A percentile compares a stretch with the other conserved stretches of the same genome.
Conservation (phyloP, 768 basidiomycete species). For the Rhizopogon sp. region DNA sequence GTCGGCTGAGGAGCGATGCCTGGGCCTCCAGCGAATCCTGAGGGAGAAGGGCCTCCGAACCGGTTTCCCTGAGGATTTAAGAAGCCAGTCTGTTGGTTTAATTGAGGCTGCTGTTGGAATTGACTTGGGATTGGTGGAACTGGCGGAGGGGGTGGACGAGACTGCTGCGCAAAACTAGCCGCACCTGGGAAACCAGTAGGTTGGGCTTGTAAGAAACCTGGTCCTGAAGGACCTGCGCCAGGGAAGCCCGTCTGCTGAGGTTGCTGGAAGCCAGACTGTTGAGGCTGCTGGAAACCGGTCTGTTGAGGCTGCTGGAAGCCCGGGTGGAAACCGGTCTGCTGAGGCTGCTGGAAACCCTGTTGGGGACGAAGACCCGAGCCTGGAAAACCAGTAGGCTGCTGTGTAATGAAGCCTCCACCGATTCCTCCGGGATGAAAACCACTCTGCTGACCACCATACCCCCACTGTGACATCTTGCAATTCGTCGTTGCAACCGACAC, state of each 20-base stretch:
- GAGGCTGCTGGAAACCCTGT: background rate
- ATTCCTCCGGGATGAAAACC: slow-evolving; percentile 24
- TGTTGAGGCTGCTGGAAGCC: slow-evolving; percentile 73
- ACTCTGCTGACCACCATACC: slow-evolving; percentile 46
- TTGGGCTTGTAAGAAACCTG: slow-evolving; percentile 43
- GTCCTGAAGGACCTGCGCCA: slow-evolving; percentile 24
- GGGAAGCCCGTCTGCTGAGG: slow-evolving; percentile 43
- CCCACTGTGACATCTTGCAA: slow-evolving; percentile 72
- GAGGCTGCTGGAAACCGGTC: slow-evolving; percentile 50
- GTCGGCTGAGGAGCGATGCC: slow-evolving; percentile 17
- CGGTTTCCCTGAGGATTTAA: slow-evolving; percentile 50
- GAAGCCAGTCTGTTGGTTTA: slow-evolving; percentile 43
- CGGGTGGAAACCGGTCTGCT: slow-evolving; percentile 31
- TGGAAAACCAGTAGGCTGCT: slow-evolving; percentile 59
- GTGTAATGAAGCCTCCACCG: slow-evolving; percentile 35
- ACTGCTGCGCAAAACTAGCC: slow-evolving; percentile 30
- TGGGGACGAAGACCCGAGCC: slow-evolving; percentile 22
- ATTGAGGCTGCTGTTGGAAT: slow-evolving; percentile 49
- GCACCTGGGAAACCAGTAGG: slow-evolving; percentile 46
- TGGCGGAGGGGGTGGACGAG: slow-evolving; percentile 47
- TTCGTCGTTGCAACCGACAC: background rate
- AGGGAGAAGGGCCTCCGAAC: slow-evolving; percentile 26
- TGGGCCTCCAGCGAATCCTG: slow-evolving; percentile 8
- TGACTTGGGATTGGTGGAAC: slow-evolving; percentile 61
- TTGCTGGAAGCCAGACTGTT: slow-evolving; percentile 41